Evolutionary conservation across 805 yeast species (phyloP), one percentile per base, ranked within the genome.

Genomic region (Danielia oregonensis): DNA sequence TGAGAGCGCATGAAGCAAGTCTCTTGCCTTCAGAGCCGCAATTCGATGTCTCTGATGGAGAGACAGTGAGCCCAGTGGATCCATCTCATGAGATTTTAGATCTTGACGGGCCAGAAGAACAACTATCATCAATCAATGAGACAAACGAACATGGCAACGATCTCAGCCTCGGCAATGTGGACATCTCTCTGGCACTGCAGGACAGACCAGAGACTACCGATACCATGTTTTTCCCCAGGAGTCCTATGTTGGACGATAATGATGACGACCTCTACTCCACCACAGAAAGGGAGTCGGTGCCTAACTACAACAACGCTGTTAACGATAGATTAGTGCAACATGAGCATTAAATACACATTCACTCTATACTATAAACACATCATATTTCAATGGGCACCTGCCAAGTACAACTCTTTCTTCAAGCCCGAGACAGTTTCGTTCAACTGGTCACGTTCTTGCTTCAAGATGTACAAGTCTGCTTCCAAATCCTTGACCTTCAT

Each of bases 381-480:
- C n/a, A n/a, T 24, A n/a, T n/a, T n/a, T n/a, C n/a, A n/a, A n/a
- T 6, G 26, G 26, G 14, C 14, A 24, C n/a, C 26, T 24, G 49
- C 48, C 33, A 55, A 42, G 54, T 57, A 57, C 39, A 82, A 58
- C 47, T 74, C 75, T 54, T 82, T 82, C 59, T 82, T 81, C 53
- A 82, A 61, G 0, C 65, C 48, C 21, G 76, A 54, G 11, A 79
- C 74, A 39, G 71, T 79, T 15, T 78, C 82, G 51, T 78, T 81
- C 55, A 85, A 65, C 48, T 80, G 83, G 52, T 87, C 93, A 44
- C 94, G 73, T 59, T 87, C 96, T 59, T 86, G 91, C 49, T 79
- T 79, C 44, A 82, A 72, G 36, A 87, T 83, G 49, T 74, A 82
- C 44, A 87, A 65, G 54, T 86, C 95, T 4, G 95, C 95, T 51